phyloP scores from a whole-genome alignment of 2,329 filamentous ascomycete genomes.

The Shiraia bambusicola region DNA sequence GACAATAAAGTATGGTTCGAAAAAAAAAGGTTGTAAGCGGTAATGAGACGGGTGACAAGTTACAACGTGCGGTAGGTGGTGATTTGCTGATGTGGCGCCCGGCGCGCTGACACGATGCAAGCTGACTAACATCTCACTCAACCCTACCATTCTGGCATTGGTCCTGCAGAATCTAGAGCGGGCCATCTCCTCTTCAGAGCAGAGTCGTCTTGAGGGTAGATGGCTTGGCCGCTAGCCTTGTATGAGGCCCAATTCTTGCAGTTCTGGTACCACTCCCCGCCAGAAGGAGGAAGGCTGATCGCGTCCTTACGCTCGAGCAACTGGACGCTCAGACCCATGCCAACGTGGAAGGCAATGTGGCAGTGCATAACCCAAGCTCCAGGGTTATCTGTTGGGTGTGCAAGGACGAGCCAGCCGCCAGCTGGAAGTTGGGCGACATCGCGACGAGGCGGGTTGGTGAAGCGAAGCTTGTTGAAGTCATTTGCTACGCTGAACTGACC shows the following conservation, averaged over 20 bases:
- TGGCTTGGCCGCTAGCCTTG: conserved; percentile 14
- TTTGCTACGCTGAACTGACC: conserved; percentile 14
- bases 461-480: conserved; percentile 30
- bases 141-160: too few species aligned
- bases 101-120: too few species aligned
- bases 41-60: too few species aligned
- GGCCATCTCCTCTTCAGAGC: conserved; percentile 41
- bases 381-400: conserved; percentile 54
- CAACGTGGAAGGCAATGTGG: conserved; percentile 35
- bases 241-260: conserved; percentile 29
- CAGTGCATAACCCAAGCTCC: conserved; percentile 44
- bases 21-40: too few species aligned
- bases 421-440: conserved; percentile 37
- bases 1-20: too few species aligned
- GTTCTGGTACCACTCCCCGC: conserved; percentile 30
- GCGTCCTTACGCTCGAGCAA: conserved; percentile 26
- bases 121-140: too few species aligned
- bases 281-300: conserved; percentile 20
- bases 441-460: conserved; percentile 39
- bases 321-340: conserved; percentile 29
- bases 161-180: conserved; percentile 6
- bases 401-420: conserved; percentile 50
- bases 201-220: conserved; percentile 45
- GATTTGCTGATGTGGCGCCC: too few species aligned
- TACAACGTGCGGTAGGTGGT: too few species aligned